These are phyloP conservation scores for Podila verticillata DNA, from an alignment of 192 early-diverging fungal genomes.

Conservation along the genomic window DNA sequence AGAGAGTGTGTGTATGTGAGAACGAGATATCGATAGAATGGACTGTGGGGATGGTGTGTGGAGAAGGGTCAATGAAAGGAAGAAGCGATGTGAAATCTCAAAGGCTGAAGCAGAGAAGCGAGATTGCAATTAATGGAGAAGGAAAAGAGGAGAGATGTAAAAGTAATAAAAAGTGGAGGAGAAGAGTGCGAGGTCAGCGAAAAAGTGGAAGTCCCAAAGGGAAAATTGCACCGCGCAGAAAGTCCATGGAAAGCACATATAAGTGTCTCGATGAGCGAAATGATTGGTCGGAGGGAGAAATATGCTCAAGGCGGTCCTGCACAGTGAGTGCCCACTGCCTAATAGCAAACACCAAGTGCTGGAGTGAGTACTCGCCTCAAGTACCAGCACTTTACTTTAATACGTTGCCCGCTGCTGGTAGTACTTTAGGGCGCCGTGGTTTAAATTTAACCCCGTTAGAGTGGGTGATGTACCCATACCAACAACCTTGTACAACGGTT, in stretches of 20 bases:
- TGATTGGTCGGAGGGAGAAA: constrained; percentile 12
- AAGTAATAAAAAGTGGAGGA: neutral
- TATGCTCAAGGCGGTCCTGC: no score
- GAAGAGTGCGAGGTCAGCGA: neutral
- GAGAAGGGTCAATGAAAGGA: neutral
- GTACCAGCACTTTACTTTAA: no score
- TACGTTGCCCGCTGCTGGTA: no score
- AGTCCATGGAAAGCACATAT: neutral
- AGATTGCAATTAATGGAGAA: neutral
- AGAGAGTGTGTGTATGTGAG: neutral
- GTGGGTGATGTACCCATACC: no score
- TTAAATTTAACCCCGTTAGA: no score
- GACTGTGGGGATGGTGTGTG: neutral
- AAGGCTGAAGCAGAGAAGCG: no score
- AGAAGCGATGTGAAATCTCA: no score
- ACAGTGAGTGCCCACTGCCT: neutral
- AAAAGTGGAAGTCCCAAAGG: neutral
- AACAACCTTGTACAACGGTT: no score
- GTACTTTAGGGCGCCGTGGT: no score
- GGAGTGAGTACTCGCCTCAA: no score
- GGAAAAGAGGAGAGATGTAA: neutral
- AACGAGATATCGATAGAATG: neutral
- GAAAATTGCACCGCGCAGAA: no score
- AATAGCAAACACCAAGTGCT: neutral
- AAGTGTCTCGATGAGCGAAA: constrained; percentile 14